Evolutionary conservation across 148 eudicot genomes (phyloP), one percentile per base, ranked within the genome.

Genomic region (Euryodendron excelsum): DNA sequence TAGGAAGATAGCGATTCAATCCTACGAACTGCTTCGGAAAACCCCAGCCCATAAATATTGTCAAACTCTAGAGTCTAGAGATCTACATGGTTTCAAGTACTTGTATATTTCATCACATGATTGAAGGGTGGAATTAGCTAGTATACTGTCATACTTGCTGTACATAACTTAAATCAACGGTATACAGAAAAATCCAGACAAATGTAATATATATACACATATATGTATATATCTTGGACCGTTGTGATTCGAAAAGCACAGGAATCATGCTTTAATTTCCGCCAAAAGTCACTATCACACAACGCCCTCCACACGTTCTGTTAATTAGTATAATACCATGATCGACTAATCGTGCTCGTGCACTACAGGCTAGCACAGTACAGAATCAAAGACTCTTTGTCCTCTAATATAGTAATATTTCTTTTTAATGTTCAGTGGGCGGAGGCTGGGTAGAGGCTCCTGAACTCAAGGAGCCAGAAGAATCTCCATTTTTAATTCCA

Each of bases 301-400:
- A 58, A 72, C 34, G 50, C 41, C 77, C 71, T 79, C 66, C 45
- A 62, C 75, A 78, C 36, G n/a, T 81, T 53, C 44, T 50, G 27
- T 11, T 56, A 41, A 68, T 80, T 55, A n/a, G n/a, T n/a, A n/a
- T 7, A 66, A 82, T 74, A 80, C 53, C 56, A 74, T 64, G 71
- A 67, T 28, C n/a, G 41, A 74, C 39, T 69, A 73, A 69, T 17
- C 50, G 23, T 68, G n/a, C 23, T 23, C 39, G 36, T 50, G 80
- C 85, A 77, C 82, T 69, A 85, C 78, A 73, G 75, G 80, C 80
- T 83, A 65, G 82, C 84, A 80, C 34, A 79, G 39, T 69, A 78
- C 64, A 75, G 53, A 81, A 82, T 81, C 80, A 75, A 65, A 66
- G 28, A 20, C 50, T 30, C n/a, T 30, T 65, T 76, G 72, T 78